Evolutionary conservation across 2,329 filamentous ascomycete genomes (phyloP).

Genomic region (Microascus cirrosus): DNA sequence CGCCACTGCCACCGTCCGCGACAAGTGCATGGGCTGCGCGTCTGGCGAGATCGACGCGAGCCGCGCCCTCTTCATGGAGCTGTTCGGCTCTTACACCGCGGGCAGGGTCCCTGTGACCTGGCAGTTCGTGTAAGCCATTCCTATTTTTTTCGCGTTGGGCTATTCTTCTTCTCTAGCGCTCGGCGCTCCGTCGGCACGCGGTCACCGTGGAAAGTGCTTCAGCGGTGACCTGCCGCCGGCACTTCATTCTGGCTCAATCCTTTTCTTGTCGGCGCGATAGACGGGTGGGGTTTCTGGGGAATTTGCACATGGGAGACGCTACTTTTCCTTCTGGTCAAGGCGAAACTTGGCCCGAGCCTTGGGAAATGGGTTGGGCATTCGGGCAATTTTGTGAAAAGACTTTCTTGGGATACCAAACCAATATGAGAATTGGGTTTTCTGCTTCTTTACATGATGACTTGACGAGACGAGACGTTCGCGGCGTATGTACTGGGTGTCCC

Average conservation of each 20-base stretch:
- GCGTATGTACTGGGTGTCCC: neutral
- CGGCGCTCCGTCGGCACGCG: neutral
- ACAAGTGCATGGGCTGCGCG: conserved; percentile 66
- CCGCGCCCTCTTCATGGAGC: conserved; percentile 39
- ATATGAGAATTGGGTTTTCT: neutral
- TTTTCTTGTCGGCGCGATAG: neutral
- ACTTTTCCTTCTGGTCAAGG: neutral
- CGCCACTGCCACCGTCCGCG: conserved; percentile 47
- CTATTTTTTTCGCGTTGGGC: neutral
- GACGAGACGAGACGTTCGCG: neutral
- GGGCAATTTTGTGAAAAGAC: neutral
- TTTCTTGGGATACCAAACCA: neutral
- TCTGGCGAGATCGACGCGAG: conserved; percentile 48
- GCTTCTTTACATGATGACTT: neutral
- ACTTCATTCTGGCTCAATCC: neutral
- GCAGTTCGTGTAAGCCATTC: conserved; percentile 27
- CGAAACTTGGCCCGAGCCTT: neutral
- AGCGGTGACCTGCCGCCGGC: neutral
- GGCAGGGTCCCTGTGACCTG: conserved; percentile 32
- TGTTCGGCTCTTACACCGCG: conserved; percentile 32
- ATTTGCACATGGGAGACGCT: neutral
- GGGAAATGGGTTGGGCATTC: neutral
- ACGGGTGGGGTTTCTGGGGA: neutral
- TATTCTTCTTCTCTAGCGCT: neutral
- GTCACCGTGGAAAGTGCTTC: neutral